A percentile compares a stretch with the other conserved stretches of the same genome.
These are phyloP conservation scores for Chlamydomonas reinhardtii DNA, from an alignment of 163 green algal species.

Conservation along the genomic window DNA sequence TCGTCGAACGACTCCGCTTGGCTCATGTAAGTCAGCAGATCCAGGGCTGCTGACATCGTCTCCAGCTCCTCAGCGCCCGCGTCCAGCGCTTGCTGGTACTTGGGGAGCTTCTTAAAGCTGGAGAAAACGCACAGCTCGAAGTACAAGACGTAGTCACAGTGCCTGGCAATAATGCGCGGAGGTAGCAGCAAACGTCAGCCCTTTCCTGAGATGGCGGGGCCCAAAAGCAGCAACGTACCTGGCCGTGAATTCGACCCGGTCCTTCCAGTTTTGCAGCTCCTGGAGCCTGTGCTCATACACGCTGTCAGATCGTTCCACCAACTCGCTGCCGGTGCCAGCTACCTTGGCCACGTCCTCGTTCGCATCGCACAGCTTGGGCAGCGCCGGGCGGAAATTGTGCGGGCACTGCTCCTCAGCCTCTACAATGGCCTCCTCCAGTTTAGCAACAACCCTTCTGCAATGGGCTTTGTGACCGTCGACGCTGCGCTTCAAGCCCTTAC, in stretches of 20 bases:
- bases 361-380: no score
- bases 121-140: background rate
- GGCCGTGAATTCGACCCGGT: background rate
- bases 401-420: background rate
- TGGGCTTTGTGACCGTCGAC: no score
- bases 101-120: background rate
- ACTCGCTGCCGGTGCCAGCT: background rate
- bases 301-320: background rate
- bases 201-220: background rate
- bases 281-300: background rate
- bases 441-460: background rate
- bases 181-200: background rate
- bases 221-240: background rate
- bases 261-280: background rate
- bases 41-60: background rate
- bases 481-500: no score
- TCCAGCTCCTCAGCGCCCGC: background rate
- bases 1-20: background rate
- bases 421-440: background rate
- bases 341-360: no score
- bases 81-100: background rate
- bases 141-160: background rate
- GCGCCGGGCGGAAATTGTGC: background rate
- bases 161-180: background rate
- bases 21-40: background rate